Percentiles rank a stretch among this genome's conserved stretches.
phyloP scores from a whole-genome alignment of 1,284 basidiomycete genomes.

The Cryptococcus sp. region DNA sequence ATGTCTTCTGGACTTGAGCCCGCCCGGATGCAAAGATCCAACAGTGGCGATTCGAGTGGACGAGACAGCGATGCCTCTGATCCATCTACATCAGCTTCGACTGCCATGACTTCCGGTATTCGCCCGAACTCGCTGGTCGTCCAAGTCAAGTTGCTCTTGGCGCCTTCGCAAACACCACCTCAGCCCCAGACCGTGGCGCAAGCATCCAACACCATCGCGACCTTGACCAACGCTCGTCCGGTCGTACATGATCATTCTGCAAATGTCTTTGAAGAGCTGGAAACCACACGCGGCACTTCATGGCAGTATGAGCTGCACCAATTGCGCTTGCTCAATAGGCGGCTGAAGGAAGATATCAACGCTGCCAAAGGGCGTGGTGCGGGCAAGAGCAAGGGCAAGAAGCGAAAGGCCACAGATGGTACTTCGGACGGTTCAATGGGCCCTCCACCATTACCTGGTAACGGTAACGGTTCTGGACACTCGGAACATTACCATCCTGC shows the following conservation, averaged over 20 bases:
- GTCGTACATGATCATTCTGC: constrained; percentile 41
- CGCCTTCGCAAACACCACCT: constrained; percentile 1
- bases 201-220: constrained; percentile 8
- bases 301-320: constrained; percentile 94
- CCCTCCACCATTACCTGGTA: constrained; percentile 8
- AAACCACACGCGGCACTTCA: constrained; percentile 65
- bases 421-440: constrained; percentile 11
- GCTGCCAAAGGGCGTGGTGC: constrained; percentile 20
- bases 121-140: constrained; percentile 31
- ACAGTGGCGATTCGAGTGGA: neutral
- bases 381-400: constrained; percentile 29
- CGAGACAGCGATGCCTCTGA: constrained; percentile 12
- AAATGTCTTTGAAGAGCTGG: constrained; percentile 74
- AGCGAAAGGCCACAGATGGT: constrained; percentile 22
- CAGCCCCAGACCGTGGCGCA: neutral
- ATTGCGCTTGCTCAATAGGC: constrained; percentile 71
- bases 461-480: constrained; percentile 1
- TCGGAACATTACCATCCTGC: constrained; percentile 30
- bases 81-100: constrained; percentile 10
- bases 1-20: neutral
- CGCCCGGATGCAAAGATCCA: neutral
- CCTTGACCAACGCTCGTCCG: constrained; percentile 21
- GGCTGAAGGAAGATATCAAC: constrained; percentile 67
- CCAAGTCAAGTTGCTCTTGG: constrained; percentile 33
- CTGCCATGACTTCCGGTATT: constrained; percentile 8